Evolutionary conservation across 306 rosid genomes (phyloP), one percentile per base, ranked within the genome.

Genomic region (Malus domestica): DNA sequence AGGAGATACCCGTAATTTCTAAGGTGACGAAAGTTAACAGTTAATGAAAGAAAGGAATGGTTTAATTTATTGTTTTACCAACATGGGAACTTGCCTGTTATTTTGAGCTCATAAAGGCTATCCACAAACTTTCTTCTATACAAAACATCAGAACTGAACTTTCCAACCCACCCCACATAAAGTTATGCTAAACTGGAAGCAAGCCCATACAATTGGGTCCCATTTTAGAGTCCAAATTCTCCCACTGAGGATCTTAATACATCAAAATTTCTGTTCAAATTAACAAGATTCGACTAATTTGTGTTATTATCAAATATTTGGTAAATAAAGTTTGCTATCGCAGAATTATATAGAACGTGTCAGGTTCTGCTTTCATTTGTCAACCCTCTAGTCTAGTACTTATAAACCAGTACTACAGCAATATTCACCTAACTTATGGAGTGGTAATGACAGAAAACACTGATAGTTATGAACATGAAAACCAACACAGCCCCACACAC

Each of bases 131-230:
- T 49, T 71, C 68, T 6, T 5, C 35, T 1, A 73, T 23, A 38
- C 23, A 57, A 38, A 13, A 57, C 67, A 59, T 20, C 40, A 38
- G 20, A 25, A 33, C 65, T 52, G 33, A 27, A 64, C 73, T 12
- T 27, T 10, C 71, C 77, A n/a, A 3, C 51, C 30, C 58, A 72
- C 18, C 68, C 51, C 33, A 35, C 16, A 40, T 54, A 35, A 10
- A 64, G 51, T 57, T 32, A 57, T 20, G 14, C 23, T 38, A 20
- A 67, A 70, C 4, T 10, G 11, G 55, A 60, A 54, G 44, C 15
- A 20, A 63, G 32, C 29, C 69, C 27, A 42, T 69, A 77, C 62
- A 81, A 67, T 33, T 12, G 35, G 66, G 51, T 52, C 78, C 77
- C 68, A 68, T 62, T 20, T 12, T 9, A 55, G 68, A 55, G 40